A percentile compares a stretch with the other conserved stretches of the same genome.
These are phyloP conservation scores for Boletus rubescentipes DNA, from an alignment of 768 basidiomycete genomes.

Conservation along the genomic window DNA sequence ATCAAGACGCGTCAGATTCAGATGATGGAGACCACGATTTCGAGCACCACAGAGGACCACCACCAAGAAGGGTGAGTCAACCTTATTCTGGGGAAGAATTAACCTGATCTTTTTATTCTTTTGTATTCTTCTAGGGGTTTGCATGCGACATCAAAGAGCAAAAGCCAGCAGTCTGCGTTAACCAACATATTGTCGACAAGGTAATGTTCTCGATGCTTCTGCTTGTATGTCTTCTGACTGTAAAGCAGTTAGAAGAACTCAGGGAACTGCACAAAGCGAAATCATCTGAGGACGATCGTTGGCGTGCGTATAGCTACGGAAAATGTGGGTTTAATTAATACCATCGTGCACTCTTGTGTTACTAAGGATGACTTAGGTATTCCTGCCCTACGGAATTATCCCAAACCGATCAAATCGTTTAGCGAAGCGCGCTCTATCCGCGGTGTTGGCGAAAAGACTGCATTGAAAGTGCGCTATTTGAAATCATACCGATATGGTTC, in stretches of 20 bases:
- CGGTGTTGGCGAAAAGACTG: conserved; percentile 75
- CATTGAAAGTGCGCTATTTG: conserved; percentile 53
- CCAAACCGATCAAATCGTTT: conserved; percentile 54
- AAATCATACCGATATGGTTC: background rate
- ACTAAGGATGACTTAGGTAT: conserved; percentile 46
- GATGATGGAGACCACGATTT: conserved; percentile 33
- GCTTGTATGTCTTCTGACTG: background rate
- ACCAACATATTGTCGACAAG: conserved; percentile 77
- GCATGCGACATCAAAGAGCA: conserved; percentile 55
- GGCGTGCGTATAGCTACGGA: conserved; percentile 63
- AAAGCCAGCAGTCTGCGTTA: conserved; percentile 42
- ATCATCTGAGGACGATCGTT: conserved; percentile 57
- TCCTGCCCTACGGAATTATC: conserved; percentile 52
- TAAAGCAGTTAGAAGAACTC: conserved; percentile 60
- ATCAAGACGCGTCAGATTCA: conserved; percentile 35
- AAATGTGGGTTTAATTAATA: conserved; percentile 50
- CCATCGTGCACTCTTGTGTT: background rate
- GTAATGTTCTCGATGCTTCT: conserved; percentile 33
- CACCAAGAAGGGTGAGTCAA: conserved; percentile 32
- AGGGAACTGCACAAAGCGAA: conserved; percentile 64
- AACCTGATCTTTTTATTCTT: background rate
- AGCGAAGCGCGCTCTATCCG: conserved; percentile 58
- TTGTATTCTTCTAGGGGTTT: conserved; percentile 48
- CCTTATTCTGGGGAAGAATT: background rate
- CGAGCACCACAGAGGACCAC: conserved; percentile 16